A percentile compares a stretch with the other conserved stretches of the same genome.
Evolutionary conservation across 192 early-diverging fungal genomes (phyloP).

Genomic region (Pecoramyces ruminantium): DNA sequence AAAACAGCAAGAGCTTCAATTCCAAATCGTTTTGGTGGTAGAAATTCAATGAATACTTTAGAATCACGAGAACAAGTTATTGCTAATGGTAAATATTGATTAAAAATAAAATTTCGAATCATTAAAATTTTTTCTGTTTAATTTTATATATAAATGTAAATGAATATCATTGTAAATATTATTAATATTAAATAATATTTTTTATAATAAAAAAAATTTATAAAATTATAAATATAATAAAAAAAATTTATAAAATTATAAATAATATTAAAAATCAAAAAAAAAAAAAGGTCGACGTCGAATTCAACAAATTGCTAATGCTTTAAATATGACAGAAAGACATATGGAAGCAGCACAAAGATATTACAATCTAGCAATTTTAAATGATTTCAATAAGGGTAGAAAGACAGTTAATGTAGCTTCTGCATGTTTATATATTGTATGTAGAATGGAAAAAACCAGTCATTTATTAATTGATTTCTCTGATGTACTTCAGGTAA

Average conservation of each 20-base stretch:
- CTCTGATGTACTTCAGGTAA: constrained; percentile 62
- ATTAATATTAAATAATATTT: too few relatives aligned
- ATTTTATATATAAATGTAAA: too few relatives aligned
- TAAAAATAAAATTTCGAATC: background rate
- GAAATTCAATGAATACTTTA: background rate
- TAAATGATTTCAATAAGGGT: constrained; percentile 66
- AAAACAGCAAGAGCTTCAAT: background rate
- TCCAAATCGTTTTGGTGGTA: background rate
- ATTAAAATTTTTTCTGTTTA: too few relatives aligned
- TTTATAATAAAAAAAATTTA: too few relatives aligned
- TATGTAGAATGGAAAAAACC: constrained; percentile 67
- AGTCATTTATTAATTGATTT: constrained; percentile 94
- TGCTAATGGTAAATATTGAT: background rate
- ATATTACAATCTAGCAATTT: constrained; percentile 68
- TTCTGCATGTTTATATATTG: constrained; percentile 81
- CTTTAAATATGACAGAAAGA: constrained; percentile 51
- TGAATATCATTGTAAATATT: too few relatives aligned
- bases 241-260: constrained; percentile 7
- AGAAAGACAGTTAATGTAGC: constrained; percentile 56
- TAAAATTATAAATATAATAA: constrained; percentile 19
- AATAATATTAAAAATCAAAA: background rate
- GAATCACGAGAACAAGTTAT: background rate
- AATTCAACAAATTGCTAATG: constrained; percentile 57
- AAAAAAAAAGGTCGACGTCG: constrained; percentile 34
- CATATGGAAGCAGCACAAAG: constrained; percentile 68